phyloP scores from a whole-genome alignment of 1,284 basidiomycete genomes.

The Cryptococcus sp. region DNA sequence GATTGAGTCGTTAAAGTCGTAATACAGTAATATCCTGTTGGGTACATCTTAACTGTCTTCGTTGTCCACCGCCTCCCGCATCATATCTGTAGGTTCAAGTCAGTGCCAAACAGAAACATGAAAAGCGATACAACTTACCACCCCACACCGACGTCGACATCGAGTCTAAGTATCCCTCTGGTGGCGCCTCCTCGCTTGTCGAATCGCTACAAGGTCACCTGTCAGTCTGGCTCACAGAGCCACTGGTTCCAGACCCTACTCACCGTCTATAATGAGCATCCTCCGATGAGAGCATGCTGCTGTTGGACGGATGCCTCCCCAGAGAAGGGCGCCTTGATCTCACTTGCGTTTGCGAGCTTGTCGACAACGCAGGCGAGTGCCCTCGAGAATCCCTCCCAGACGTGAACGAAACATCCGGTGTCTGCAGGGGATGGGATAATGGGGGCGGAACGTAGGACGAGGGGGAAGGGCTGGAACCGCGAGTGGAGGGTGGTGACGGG shows the following conservation, averaged over 20 bases:
- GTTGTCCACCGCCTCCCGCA: slow-evolving; percentile 44
- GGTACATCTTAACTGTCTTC: slow-evolving; percentile 18
- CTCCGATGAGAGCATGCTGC: slow-evolving; percentile 35
- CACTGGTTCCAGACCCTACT: slow-evolving; percentile 3
- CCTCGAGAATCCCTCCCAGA: not conserved
- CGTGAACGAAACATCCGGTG: not conserved
- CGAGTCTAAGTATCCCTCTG: slow-evolving; percentile 31
- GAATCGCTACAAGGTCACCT: slow-evolving; percentile 12
- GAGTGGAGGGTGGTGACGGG: slow-evolving; percentile 15
- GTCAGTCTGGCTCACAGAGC: not conserved
- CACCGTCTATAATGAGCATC: slow-evolving; percentile 30
- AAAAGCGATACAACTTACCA: slow-evolving; percentile 28
- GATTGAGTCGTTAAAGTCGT: not conserved
- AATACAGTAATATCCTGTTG: not conserved
- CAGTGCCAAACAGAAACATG: not conserved
- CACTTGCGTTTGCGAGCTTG: not conserved
- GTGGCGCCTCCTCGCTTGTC: slow-evolving; percentile 17
- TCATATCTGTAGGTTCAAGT: slow-evolving; percentile 37
- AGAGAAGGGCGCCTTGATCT: not conserved
- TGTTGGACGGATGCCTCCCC: slow-evolving; percentile 19
- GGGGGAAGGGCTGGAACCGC: slow-evolving; percentile 8
- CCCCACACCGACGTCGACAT: slow-evolving; percentile 45
- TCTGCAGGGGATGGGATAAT: not conserved
- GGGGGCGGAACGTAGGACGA: slow-evolving; percentile 9
- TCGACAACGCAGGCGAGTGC: slow-evolving; percentile 1